Base-by-base conservation (phyloP, 1,284 basidiomycete genomes). In the Ganoderma multipileum region DNA sequence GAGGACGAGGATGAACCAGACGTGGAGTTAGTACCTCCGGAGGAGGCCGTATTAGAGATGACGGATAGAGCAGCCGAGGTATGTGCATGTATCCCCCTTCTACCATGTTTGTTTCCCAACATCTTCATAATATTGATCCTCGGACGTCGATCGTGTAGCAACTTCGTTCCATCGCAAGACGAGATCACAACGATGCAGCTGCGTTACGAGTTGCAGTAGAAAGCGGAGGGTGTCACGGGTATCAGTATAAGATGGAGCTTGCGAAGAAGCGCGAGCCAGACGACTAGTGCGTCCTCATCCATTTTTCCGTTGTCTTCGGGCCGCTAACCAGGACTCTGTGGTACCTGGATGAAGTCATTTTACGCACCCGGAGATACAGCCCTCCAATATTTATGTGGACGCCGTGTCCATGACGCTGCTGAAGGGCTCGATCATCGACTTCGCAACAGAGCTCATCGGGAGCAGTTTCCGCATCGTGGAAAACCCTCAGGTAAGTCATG, bases 211-310 rank as follows among this genome's bases (percentile, higher is more conserved):
- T 97, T 74, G 83, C 89, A 0, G 93, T 97, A 33, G 95, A 97
- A 77, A 94, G 93, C 6, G 96, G 95, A n/a, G 96, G 96, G 44
- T 97, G 95, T 75, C 95, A 97, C 75, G 96, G 96, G 41, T 97
- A 97, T 77, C 95, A 97, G 76, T 97, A 97, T 81, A 96, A 95
- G 79, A 88, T 97, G 85, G 89, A 91, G 68, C 84, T 97, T 1
- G 90, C 92, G 2, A 86, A 84, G 58, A 78, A 81, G 33, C 85
- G 85, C 12, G 81, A 85, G 63, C 81, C 83, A 6, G 93, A 94
- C 70, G 95, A 97, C 81, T 96, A 96, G 95, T 95, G 77, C 77
- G 91, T 81, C 8, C 57, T 20, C 58, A 23, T 63, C 36, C 1
- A 14, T 12, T 68, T 38, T 20, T 66, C 36, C 61, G 38, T 18